Conservation (phyloP, 2,329 filamentous ascomycete genomes). For the Aspergillus sp. region DNA sequence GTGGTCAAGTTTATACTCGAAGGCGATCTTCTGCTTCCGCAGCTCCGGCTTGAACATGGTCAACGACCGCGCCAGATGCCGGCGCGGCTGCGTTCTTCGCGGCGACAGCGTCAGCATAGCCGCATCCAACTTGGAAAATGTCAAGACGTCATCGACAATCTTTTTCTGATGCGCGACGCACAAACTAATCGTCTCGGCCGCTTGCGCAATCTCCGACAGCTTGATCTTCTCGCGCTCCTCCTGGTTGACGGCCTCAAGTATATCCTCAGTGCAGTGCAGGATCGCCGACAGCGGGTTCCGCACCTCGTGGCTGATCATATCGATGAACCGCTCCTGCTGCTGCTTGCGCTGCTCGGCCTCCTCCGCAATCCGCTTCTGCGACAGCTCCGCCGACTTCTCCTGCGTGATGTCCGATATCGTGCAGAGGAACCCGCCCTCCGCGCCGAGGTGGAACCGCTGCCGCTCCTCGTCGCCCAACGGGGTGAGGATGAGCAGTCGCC, state of each 20-base stretch:
- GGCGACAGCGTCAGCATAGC: conserved; percentile 71
- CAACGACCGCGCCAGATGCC: conserved; percentile 63
- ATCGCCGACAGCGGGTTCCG: conserved; percentile 59
- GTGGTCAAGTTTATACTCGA: conserved; percentile 62
- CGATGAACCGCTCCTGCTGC: conserved; percentile 78
- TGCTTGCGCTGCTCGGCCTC: conserved; percentile 79
- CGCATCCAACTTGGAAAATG: conserved; percentile 72
- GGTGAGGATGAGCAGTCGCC: conserved; percentile 19
- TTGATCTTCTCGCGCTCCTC: conserved; percentile 27
- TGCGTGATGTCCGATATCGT: conserved; percentile 77
- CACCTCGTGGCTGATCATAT: conserved; percentile 62
- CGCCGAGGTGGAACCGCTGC: conserved; percentile 7
- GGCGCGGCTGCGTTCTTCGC: conserved; percentile 64
- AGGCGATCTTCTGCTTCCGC: conserved; percentile 64
- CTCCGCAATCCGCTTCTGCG: conserved; percentile 73
- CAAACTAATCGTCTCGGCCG: conserved; percentile 72
- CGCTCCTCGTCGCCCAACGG: conserved; percentile 11
- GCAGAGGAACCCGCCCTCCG: conserved; percentile 17
- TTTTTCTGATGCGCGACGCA: conserved; percentile 79
- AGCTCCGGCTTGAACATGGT: conserved; percentile 79
- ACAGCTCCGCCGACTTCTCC: conserved; percentile 79
- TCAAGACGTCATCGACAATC: conserved; percentile 73
- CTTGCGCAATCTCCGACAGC: conserved; percentile 63
- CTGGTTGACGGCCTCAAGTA: conserved; percentile 20
- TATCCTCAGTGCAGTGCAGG: conserved; percentile 56